phyloP scores from a whole-genome alignment of 805 yeast species.

The Nakazawaea holstii region DNA sequence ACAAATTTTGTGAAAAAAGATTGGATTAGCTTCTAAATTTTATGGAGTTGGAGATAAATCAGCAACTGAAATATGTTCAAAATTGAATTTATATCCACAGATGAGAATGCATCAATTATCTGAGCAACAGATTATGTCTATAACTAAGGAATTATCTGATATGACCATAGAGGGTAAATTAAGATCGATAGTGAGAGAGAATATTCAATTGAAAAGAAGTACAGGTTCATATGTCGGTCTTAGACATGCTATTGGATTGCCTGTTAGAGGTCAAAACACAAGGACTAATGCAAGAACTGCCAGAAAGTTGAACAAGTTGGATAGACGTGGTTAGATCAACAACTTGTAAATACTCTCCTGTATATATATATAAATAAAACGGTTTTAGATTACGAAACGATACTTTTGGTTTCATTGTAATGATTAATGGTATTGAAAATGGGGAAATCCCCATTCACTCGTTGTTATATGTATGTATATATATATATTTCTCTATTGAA shows the following conservation, averaged over 20 bases:
- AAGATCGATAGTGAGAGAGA: constrained; percentile 66
- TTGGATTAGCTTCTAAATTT: constrained; percentile 74
- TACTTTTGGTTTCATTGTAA: too few relatives aligned
- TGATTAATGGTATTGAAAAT: too few relatives aligned
- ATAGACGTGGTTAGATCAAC: constrained; percentile 42
- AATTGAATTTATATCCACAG: constrained; percentile 83
- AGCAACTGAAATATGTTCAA: constrained; percentile 76
- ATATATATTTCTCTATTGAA: too few relatives aligned
- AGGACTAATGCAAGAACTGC: constrained; percentile 91
- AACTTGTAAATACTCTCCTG: not conserved
- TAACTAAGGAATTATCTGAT: constrained; percentile 82
- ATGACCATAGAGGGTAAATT: constrained; percentile 80
- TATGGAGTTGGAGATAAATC: constrained; percentile 81
- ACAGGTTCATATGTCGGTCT: constrained; percentile 86
- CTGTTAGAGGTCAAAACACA: constrained; percentile 88
- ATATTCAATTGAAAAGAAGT: constrained; percentile 70
- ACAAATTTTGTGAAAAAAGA: too few relatives aligned
- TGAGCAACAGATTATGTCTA: constrained; percentile 80
- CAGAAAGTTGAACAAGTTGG: constrained; percentile 71
- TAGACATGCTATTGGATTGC: constrained; percentile 80
- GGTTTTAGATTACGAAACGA: too few relatives aligned
- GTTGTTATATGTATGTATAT: too few relatives aligned
- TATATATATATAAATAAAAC: too few relatives aligned
- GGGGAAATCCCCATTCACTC: too few relatives aligned
- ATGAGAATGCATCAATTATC: constrained; percentile 92